Conservation (phyloP, 208 protist genomes). For the Wallacemonas sp. region DNA sequence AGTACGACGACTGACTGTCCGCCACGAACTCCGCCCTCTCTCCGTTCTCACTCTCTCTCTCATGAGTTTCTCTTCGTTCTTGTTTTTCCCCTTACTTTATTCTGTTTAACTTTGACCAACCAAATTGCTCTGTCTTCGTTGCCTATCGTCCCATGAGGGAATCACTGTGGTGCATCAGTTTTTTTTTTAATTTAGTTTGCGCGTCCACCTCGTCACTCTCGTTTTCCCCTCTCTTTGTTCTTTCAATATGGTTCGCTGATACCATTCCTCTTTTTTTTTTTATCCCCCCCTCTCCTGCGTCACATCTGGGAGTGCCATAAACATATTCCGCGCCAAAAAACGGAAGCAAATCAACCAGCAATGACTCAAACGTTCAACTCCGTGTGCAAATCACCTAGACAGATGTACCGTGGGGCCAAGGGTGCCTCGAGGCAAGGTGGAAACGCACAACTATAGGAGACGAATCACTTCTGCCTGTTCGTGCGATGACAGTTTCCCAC, state of each 20-base stretch:
- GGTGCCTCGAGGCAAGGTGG: too few relatives aligned
- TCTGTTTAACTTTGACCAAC: neutral
- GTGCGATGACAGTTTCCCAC: too few relatives aligned
- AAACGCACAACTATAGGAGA: too few relatives aligned
- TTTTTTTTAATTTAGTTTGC: neutral
- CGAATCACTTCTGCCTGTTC: too few relatives aligned
- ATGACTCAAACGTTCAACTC: too few relatives aligned
- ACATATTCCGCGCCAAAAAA: too few relatives aligned
- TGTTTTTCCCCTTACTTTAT: neutral
- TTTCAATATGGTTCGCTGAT: neutral
- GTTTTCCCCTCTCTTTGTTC: constrained; percentile 2
- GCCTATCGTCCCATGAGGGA: neutral
- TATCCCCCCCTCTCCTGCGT: neutral
- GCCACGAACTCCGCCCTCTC: neutral
- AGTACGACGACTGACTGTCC: constrained; percentile 5
- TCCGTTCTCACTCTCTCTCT: neutral
- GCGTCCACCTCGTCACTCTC: neutral
- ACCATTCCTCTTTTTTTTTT: constrained; percentile 1
- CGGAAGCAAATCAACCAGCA: too few relatives aligned
- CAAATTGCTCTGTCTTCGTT: too few relatives aligned
- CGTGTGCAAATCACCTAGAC: too few relatives aligned
- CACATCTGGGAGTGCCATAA: neutral
- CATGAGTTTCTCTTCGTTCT: constrained; percentile 12
- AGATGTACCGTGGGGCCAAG: too few relatives aligned
- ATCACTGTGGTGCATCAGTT: neutral